Conservation (phyloP, 2,329 filamentous ascomycete species). For the Claviceps sp. region DNA sequence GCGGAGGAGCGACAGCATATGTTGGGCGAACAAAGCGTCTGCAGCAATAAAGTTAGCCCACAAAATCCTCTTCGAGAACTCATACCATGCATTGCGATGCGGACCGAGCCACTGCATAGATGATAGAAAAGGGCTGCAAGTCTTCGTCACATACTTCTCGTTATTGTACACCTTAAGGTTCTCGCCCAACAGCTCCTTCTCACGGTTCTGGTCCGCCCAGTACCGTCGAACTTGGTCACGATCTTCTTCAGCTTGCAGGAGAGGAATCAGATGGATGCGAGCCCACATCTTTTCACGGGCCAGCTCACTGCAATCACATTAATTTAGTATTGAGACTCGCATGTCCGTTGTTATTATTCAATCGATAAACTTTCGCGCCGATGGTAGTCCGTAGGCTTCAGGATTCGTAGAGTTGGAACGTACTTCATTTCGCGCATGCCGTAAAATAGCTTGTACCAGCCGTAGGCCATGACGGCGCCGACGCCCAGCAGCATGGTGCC, state of each 20-base stretch:
- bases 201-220: constrained; percentile 73
- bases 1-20: constrained; percentile 57
- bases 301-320: constrained; percentile 52
- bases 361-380: neutral
- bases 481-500: constrained; percentile 64
- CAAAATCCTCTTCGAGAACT: neutral
- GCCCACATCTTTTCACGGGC: constrained; percentile 97
- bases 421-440: constrained; percentile 90
- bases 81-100: too few relatives aligned
- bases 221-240: constrained; percentile 82
- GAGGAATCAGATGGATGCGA: constrained; percentile 83
- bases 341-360: too few relatives aligned
- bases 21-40: constrained; percentile 69
- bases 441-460: constrained; percentile 74
- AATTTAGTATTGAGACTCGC: neutral
- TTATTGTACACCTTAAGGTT: constrained; percentile 78
- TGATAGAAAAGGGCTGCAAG: neutral
- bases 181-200: constrained; percentile 79
- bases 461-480: constrained; percentile 70
- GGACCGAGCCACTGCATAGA: too few relatives aligned
- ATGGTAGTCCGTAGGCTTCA: too few relatives aligned
- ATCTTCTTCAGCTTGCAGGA: constrained; percentile 93
- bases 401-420: constrained; percentile 17
- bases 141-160: constrained; percentile 52
- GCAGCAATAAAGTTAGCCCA: neutral